phyloP scores from a whole-genome alignment of 768 basidiomycete species.

The Podaxis sp. region DNA sequence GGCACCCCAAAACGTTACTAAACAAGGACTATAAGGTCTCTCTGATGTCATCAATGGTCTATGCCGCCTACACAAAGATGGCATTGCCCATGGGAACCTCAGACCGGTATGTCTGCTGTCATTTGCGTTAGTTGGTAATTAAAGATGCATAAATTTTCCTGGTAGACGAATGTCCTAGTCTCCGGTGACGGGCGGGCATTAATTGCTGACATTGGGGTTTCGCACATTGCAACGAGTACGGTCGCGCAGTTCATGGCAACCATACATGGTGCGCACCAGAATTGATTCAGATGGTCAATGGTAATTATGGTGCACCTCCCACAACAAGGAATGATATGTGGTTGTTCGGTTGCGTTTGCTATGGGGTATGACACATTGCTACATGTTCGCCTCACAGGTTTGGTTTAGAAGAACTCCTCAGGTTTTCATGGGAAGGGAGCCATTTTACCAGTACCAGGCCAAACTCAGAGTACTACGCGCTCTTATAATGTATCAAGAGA shows the following conservation, averaged over 20 bases:
- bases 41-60: neutral
- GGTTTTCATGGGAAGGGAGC: neutral
- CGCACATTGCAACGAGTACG: too few species aligned
- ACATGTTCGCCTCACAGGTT: neutral
- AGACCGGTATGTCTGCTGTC: neutral
- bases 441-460: neutral
- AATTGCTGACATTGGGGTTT: too few species aligned
- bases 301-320: too few species aligned
- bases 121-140: too few species aligned
- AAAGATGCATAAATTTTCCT: too few species aligned
- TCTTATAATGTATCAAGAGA: too few species aligned
- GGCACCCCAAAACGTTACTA: too few species aligned
- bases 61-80: neutral
- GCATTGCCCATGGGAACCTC: neutral
- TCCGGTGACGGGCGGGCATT: too few species aligned
- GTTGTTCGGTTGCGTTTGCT: neutral
- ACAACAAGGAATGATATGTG: too few species aligned
- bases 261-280: neutral
- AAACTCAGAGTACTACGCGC: neutral
- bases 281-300: neutral
- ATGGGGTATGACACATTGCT: neutral
- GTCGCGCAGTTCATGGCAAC: too few species aligned
- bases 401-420: neutral
- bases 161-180: too few species aligned
- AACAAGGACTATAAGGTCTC: neutral